Evolutionary conservation across 108 stramenopile species (phyloP), one percentile per base, ranked within the genome.

Genomic region (Seminavis robusta): DNA sequence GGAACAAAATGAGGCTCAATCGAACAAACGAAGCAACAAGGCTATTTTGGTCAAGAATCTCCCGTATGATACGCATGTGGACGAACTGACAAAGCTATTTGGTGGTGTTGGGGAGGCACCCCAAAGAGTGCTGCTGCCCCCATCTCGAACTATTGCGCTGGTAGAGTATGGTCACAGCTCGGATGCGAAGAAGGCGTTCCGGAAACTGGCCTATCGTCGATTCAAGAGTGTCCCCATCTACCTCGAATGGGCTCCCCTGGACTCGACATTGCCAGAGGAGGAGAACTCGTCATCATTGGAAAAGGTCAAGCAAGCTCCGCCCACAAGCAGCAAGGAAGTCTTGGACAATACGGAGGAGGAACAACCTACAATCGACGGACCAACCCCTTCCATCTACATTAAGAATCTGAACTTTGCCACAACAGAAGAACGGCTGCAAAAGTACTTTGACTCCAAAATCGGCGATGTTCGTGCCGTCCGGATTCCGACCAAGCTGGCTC

Each of bases 201-300:
- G 85, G 38, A 84, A 81, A 26, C 49, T 99, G 31, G 97, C 99
- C 6, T 99, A 97, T 70, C 80, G 71, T 26, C 72, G 94, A 34
- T 99, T 96, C 77, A 86, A 95, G 63, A 80, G 88, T 52, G 94
- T 97, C 19, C 99, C 97, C 10, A 67, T 99, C 1, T 99, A 98
- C 56, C 69, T 99, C 24, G 99, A 98, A 68, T 99, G 97, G 97
- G 99, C 99, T 13, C 95, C 96, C 0, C 57, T 89, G 25, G 46
- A 56, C 33, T 52, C 84, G 20, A 65, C 37, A n/a, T 40, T 19
- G 9, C 26, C 40, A 3, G 56, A 36, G 13, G 31, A 37, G 8
- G 20, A n/a, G 17, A 40, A 25, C 17, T 6, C 23, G 3, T 25
- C 31, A 1, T 33, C 51, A 5, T 30, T 28, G 1, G 32, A 20